phyloP scores from a whole-genome alignment of 2,329 filamentous ascomycete species.

The Emmonsiellopsis sp. region DNA sequence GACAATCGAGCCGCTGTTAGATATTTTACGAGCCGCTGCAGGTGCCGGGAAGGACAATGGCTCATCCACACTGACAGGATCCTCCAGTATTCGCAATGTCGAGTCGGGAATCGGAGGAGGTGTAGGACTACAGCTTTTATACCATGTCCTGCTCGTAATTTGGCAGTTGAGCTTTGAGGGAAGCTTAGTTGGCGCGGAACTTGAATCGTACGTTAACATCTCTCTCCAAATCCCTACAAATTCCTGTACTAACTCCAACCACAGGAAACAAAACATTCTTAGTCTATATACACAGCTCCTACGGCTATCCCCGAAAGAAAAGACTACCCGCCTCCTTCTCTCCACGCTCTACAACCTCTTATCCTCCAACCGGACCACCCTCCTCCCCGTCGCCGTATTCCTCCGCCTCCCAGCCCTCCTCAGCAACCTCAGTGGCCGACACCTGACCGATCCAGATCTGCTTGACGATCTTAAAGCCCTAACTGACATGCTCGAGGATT shows the following conservation, averaged over 20 bases:
- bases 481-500: constrained; percentile 71
- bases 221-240: neutral
- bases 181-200: constrained; percentile 59
- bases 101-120: constrained; percentile 60
- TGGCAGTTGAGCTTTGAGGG: constrained; percentile 96
- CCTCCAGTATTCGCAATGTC: constrained; percentile 52
- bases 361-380: constrained; percentile 56
- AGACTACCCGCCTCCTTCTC: constrained; percentile 85
- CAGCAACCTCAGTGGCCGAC: constrained; percentile 46
- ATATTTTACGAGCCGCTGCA: constrained; percentile 67
- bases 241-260: constrained; percentile 11
- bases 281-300: constrained; percentile 87
- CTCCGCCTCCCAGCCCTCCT: constrained; percentile 64
- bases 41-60: constrained; percentile 64
- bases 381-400: constrained; percentile 76
- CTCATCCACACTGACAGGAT: constrained; percentile 45
- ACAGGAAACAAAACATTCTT: constrained; percentile 84
- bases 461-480: constrained; percentile 41
- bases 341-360: constrained; percentile 86
- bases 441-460: constrained; percentile 41
- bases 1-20: constrained; percentile 70
- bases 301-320: constrained; percentile 90
- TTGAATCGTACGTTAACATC: constrained; percentile 63
- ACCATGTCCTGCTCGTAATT: constrained; percentile 84
- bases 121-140: constrained; percentile 84